These are phyloP conservation scores for Tranzscheliella williamsii DNA, from an alignment of 1,284 basidiomycete species.

Conservation along the genomic window DNA sequence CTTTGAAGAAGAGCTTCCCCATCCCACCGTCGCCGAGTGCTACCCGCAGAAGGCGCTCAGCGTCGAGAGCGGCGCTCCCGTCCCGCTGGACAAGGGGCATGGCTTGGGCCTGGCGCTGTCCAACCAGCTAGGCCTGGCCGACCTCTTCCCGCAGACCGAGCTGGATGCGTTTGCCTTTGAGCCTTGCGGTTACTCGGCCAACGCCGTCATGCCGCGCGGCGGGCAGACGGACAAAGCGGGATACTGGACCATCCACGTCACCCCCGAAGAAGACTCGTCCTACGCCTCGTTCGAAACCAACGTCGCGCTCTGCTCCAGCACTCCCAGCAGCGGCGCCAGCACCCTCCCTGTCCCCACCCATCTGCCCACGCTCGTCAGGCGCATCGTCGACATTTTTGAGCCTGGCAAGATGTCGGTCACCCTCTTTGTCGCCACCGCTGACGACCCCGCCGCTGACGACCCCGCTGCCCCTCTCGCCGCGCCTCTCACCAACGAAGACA, in stretches of 20 bases:
- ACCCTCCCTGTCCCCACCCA: slow-evolving; percentile 37
- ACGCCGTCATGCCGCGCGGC: slow-evolving; percentile 69
- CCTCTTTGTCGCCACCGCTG: slow-evolving; percentile 75
- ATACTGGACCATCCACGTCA: slow-evolving; percentile 98
- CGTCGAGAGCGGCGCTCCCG: slow-evolving; percentile 5
- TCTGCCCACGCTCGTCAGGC: slow-evolving; percentile 76
- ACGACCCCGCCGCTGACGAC: slow-evolving; percentile 58
- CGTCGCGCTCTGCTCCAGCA: slow-evolving; percentile 70
- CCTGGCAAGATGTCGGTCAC: slow-evolving; percentile 86
- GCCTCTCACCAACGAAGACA: slow-evolving; percentile 44
- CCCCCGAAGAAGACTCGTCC: slow-evolving; percentile 94
- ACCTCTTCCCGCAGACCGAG: slow-evolving; percentile 80
- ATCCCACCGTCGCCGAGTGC: slow-evolving; percentile 33
- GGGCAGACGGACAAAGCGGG: slow-evolving; percentile 38
- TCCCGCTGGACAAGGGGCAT: slow-evolving; percentile 62
- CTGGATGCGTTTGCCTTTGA: slow-evolving; percentile 92
- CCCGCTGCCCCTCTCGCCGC: slow-evolving; percentile 15
- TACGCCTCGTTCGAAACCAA: slow-evolving; percentile 99
- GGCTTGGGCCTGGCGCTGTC: slow-evolving; percentile 73
- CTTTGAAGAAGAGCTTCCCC: slow-evolving; percentile 62
- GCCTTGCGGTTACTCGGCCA: slow-evolving; percentile 96
- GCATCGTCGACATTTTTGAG: slow-evolving; percentile 89
- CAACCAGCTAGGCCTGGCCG: slow-evolving; percentile 75
- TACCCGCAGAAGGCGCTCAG: slow-evolving; percentile 40
- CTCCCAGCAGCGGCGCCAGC: slow-evolving; percentile 23